Evolutionary conservation across 768 basidiomycete species (phyloP), one percentile per base, ranked within the genome.

Genomic region (Xanthoconium stramineum): DNA sequence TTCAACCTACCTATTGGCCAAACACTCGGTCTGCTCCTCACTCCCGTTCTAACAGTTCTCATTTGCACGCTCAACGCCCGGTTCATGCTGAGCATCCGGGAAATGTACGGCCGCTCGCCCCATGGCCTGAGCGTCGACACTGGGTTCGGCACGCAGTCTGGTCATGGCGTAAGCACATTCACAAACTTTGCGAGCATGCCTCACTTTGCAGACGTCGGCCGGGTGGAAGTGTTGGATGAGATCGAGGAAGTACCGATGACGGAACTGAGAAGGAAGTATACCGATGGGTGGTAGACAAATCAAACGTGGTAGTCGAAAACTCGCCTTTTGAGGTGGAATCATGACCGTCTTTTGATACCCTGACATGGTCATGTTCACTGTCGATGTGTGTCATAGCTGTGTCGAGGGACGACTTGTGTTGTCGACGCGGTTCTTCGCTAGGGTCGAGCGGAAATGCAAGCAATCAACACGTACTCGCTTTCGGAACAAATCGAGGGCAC

Each of bases 31-130:
- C 32, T 38, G 1, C 5, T 58, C 28, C 36, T 60, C 7, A 20
- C 10, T 5, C 1, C 38, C 5, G 3, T 12, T 0, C 9, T 39
- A 4, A 4, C 2, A 0, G 12, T 52, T 11, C 24, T 59, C 2
- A 37, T 44, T 12, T 59, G 19, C n/a, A 13, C 42, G 3, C 10
- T 59, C 15, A 54, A 59, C 8, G 45, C 59, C n/a, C n/a, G 48
- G 30, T 58, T 60, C 15, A 50, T 60, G 17, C 6, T 60, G 35
- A 55, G 50, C 17, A 44, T 61, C 0, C 24, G 60, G 42, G 53
- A 60, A 2, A 20, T 52, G 1, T 15, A 59, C 33, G 53, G 42
- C 5, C 37, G 19, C n/a, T 7, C 19, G 2, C 2, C 33, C 19
- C 28, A 28, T 5, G 42, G 20, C n/a, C 20, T 19, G 17, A 6